Conservation (phyloP, 495 filamentous ascomycete species). For the Haplographium delicatum region DNA sequence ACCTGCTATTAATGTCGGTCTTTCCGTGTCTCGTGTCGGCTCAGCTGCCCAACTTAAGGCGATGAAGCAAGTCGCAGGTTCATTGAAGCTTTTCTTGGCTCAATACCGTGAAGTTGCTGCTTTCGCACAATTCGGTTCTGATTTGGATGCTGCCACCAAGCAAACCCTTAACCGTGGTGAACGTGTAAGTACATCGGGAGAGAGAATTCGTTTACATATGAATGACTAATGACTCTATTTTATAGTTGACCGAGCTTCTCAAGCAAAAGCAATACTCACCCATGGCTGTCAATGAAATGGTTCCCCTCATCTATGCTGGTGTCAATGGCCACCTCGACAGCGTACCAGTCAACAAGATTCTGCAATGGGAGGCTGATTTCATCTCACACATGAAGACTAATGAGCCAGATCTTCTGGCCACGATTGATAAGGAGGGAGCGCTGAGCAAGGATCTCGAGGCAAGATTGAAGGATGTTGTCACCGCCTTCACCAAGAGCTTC, state of each 20-base stretch:
- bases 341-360: constrained; percentile 28
- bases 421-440: constrained; percentile 94
- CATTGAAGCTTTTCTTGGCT: constrained; percentile 99
- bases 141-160: constrained; percentile 98
- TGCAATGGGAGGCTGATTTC: constrained; percentile 80
- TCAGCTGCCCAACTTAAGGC: constrained; percentile 99
- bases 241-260: constrained; percentile 83
- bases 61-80: constrained; percentile 99
- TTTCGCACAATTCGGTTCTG: constrained; percentile 99
- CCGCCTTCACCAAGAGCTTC: constrained; percentile 92
- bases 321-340: constrained; percentile 70
- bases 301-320: constrained; percentile 98
- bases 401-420: constrained; percentile 74
- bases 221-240: background rate
- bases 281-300: constrained; percentile 99
- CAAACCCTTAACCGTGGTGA: constrained; percentile 98
- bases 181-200: constrained; percentile 81
- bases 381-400: constrained; percentile 83
- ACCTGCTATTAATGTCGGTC: constrained; percentile 99
- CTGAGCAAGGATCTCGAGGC: constrained; percentile 92
- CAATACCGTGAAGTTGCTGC: constrained; percentile 99
- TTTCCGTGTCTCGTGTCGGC: constrained; percentile 99
- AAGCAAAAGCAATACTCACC: constrained; percentile 99
- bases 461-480: constrained; percentile 74
- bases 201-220: no score